Base-by-base conservation (phyloP, 1,284 basidiomycete genomes). In the Sphagnurus paluster region DNA sequence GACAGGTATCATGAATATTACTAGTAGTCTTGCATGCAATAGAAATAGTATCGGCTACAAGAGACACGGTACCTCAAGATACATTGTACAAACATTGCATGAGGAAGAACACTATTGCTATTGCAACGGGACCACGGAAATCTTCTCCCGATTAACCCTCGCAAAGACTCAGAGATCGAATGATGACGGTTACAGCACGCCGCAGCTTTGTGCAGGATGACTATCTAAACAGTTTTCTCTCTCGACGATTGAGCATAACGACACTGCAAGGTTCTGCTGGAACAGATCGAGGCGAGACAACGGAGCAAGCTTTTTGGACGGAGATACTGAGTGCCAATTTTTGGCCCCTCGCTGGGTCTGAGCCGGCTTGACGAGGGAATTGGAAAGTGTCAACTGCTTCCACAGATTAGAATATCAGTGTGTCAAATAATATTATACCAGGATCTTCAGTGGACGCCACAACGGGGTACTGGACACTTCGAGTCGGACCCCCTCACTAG, bases 261-360 rank as follows among this genome's bases (percentile, higher is more conserved):
- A 34, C 29, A 33, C 30, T 7, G 37, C 38, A 10, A 23, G 16
- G 29, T 23, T 23, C 26, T 39, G 1, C 19, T 11, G n/a, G 25
- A 41, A 46, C 17, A 39, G 44, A 32, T 46, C 41, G 38, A 46
- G 36, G 23, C 44, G 44, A 3, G 44, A 34, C 21, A 34, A 28
- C 3, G 29, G 36, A 17, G 28, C 20, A 16, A 33, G 23, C 29
- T 29, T 38, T 33, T 39, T 39, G 26, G 29, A 10, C 17, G 44
- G 29, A 32, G 43, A 20, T 16, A 21, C n/a, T 26, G 20, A 19
- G 21, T 17, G 11, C 8, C 19, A 16, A 14, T 14, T 26, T 25
- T 38, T 13, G n/a, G 7, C 21, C 28, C 37, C 7, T 38, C 24
- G 6, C 23, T n/a, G 6, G 11, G 4, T n/a, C n/a, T n/a, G n/a